Percentiles rank a stretch among this genome's conserved stretches.
These are phyloP conservation scores for Vanrija humicola DNA, from an alignment of 1,284 basidiomycete species.

Conservation along the genomic window DNA sequence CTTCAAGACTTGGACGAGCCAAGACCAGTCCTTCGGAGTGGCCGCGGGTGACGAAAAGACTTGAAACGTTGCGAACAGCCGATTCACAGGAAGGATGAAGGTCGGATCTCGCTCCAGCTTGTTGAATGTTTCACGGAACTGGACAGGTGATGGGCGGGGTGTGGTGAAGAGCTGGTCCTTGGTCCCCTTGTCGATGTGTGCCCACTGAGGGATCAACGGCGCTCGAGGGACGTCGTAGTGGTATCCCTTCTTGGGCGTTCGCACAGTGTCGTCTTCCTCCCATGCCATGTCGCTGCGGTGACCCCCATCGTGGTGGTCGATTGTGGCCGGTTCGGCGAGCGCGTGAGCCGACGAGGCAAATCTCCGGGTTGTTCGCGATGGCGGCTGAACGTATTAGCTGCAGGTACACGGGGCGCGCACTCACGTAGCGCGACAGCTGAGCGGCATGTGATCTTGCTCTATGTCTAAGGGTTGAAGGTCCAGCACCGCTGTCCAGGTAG, in stretches of 20 bases:
- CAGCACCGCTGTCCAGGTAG: slow-evolving; percentile 11
- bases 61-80: slow-evolving; percentile 1
- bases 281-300: neutral
- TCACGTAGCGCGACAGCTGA: neutral
- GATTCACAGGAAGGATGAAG: neutral
- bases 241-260: neutral
- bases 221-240: neutral
- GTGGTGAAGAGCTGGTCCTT: neutral
- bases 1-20: slow-evolving; percentile 5
- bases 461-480: neutral
- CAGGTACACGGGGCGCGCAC: neutral
- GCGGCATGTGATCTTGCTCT: neutral
- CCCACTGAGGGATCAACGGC: neutral
- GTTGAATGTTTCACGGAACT: neutral
- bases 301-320: neutral
- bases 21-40: slow-evolving; percentile 6
- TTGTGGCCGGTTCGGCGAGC: neutral
- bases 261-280: neutral
- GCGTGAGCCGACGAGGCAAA: slow-evolving; percentile 11
- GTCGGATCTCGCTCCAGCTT: neutral
- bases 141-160: neutral
- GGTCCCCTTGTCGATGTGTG: neutral
- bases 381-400: neutral
- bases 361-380: slow-evolving; percentile 1
- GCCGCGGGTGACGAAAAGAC: neutral